Base-by-base conservation (phyloP, 2,329 filamentous ascomycete species). In the Penicillium sp. region DNA sequence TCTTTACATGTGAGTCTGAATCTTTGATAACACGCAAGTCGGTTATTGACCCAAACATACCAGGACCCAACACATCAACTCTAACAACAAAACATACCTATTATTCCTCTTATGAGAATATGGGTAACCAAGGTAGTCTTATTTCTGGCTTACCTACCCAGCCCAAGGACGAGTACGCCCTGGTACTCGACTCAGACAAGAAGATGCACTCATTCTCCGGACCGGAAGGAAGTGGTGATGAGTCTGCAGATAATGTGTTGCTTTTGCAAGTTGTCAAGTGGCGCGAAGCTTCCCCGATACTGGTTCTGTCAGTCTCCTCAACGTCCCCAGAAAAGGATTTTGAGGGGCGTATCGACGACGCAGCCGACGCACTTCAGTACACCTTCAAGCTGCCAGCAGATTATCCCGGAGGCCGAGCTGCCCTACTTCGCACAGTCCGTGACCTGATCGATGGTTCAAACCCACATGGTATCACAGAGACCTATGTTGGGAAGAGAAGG, bases 331-430 rank as follows among this genome's bases (percentile, higher is more conserved):
- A 40, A 18, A 26, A 3, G 9, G 8, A 27, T 3, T 46, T 46
- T 18, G n/a, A 32, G 11, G 36, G 25, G 13, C 4, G 35, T 9
- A 27, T 50, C 9, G 38, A 47, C 32, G 35, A 34, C 13, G 5
- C 25, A 25, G 29, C 27, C 35, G 44, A 41, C 7, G 25, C 34
- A 24, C n/a, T 50, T 11, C 36, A 46, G n/a, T 47, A 47, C 11
- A 12, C 11, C 24, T 50, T 50, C 29, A 39, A 41, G 26, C 38
- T 50, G 29, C 44, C 43, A 18, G 44, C 35, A 7, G 36, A 39
- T n/a, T 47, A 50, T 28, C 38, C 39, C 13, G 48, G 44, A 12
- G 48, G 48, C 25, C 43, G 25, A 24, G 7, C 13, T 32, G 44
- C 25, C 7, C 36, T 50, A 5, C 44, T 50, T 8, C 26, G 13